Evolutionary conservation across 176 grass and related monocot species (phyloP), one percentile per base, ranked within the genome.

Genomic region (Avena eriantha): DNA sequence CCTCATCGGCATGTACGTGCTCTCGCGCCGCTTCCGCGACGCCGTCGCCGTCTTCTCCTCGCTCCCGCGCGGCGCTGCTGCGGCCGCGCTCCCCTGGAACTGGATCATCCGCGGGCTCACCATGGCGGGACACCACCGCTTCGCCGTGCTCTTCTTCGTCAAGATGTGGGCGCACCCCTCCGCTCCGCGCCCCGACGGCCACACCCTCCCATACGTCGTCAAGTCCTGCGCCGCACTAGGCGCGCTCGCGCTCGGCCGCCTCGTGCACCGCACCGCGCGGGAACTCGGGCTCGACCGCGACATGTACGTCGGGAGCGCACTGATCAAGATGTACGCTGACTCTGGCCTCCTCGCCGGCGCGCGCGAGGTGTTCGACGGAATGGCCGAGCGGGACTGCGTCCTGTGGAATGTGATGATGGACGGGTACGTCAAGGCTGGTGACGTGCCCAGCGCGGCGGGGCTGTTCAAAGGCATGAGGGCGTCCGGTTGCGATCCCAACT

Each of bases 371-470:
- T 98, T 98, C 35, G 96, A 98, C 79, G 76, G 41, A 92, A 94
- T 98, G 88, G 19, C 61, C 0, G 88, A 91, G 63, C 90, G 90
- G 81, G 93, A 95, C 29, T 93, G 88, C 83, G 86, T 94, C 34
- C 61, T 93, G 56, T 98, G 96, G 93, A 94, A 98, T 60, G 93
- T 94, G 57, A 95, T 94, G 88, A 92, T 98, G 39, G 88, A 94
- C 72, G 87, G 90, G 3, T 94, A 90, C 79, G 76, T 94, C 49
- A 92, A 88, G 77, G 63, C 39, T 8, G 84, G 84, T 31, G 73
- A 89, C 69, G 65, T 86, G 36, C 2, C 35, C 4, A 73, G 69
- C 5, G 93, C 93, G 10, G 80, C 88, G 61, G 33, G 13, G 1
- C 79, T 95, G 12, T 93, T 95, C 49, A 29, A 65, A 22, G 65